Conservation (phyloP, 164 flowering plant genomes). For the Malania oleifera region DNA sequence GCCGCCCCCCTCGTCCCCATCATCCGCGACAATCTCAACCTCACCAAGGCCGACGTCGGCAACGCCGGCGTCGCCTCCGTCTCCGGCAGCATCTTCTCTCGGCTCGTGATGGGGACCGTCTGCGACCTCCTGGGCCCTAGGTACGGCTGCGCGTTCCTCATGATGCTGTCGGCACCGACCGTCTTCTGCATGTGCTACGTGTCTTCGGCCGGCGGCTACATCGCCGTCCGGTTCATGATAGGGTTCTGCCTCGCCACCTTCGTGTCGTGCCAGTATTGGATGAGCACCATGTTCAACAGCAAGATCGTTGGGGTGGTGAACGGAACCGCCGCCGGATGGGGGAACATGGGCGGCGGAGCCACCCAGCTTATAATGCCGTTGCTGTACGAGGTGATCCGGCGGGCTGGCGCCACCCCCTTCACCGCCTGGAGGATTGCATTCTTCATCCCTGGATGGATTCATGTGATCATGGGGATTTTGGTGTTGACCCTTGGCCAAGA, state of each 20-base stretch:
- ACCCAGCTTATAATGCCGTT: slow-evolving; percentile 79
- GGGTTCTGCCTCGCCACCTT: slow-evolving; percentile 84
- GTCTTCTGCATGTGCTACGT: slow-evolving; percentile 64
- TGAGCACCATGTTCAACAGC: slow-evolving; percentile 67
- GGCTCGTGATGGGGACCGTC: slow-evolving; percentile 74
- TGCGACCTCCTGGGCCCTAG: slow-evolving; percentile 77
- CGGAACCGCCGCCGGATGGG: slow-evolving; percentile 82
- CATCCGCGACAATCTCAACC: slow-evolving; percentile 73
- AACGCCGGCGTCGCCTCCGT: slow-evolving; percentile 81
- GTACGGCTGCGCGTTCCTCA: slow-evolving; percentile 57
- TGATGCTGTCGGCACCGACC: slow-evolving; percentile 59
- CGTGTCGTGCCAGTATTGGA: slow-evolving; percentile 84
- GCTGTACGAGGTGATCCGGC: slow-evolving; percentile 38
- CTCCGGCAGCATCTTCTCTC: slow-evolving; percentile 68
- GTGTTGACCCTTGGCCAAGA: slow-evolving; percentile 76
- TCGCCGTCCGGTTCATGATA: slow-evolving; percentile 48
- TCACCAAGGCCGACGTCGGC: slow-evolving; percentile 56
- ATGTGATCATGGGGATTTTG: slow-evolving; percentile 47
- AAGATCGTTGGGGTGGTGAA: slow-evolving; percentile 69
- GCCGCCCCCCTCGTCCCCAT: slow-evolving; percentile 87
- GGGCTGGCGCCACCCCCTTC: slow-evolving; percentile 52
- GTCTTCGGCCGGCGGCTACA: slow-evolving; percentile 35
- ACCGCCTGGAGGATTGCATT: slow-evolving; percentile 89
- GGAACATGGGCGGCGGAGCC: slow-evolving; percentile 83
- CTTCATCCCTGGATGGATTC: slow-evolving; percentile 66